A percentile compares a stretch with the other conserved stretches of the same genome.
These are phyloP conservation scores for Cyclotella sp. DNA, from an alignment of 108 stramenopile genomes.

Conservation along the genomic window DNA sequence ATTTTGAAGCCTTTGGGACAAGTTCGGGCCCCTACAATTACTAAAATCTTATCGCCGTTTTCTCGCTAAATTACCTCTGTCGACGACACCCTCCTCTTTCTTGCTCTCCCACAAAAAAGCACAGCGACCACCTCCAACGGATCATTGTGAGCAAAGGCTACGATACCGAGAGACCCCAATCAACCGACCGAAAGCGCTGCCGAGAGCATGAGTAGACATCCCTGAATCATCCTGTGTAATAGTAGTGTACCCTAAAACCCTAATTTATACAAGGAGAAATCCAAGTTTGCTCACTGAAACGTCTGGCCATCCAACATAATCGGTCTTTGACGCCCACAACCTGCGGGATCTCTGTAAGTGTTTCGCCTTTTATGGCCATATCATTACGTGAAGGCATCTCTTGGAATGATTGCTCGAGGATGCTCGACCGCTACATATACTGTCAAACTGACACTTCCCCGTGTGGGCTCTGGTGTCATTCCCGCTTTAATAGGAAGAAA, in stretches of 20 bases:
- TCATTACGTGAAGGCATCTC: too few relatives aligned
- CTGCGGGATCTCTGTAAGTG: slow-evolving; percentile 12
- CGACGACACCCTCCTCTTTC: too few relatives aligned
- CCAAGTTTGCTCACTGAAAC: not conserved
- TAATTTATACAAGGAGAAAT: not conserved
- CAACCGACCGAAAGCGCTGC: not conserved
- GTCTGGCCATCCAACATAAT: not conserved
- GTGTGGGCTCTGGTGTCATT: too few relatives aligned
- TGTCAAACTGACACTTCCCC: not conserved
- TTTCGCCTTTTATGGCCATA: too few relatives aligned
- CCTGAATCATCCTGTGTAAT: not conserved
- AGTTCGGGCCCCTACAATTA: not conserved
- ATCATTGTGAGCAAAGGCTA: not conserved
- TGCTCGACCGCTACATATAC: not conserved
- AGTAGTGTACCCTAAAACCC: not conserved
- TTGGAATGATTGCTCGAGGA: not conserved
- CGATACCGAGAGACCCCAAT: not conserved
- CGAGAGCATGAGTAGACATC: not conserved
- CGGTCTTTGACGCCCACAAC: slow-evolving; percentile 4
- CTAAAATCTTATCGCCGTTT: slow-evolving; percentile 5
- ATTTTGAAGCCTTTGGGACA: not conserved
- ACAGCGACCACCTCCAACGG: not conserved
- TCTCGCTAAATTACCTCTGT: not conserved
- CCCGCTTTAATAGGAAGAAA: too few relatives aligned
- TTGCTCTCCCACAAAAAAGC: too few relatives aligned